Percentiles rank a stretch among this genome's conserved stretches.
These are phyloP conservation scores for Fusarium nurragi DNA, from an alignment of 2,329 filamentous ascomycete species.

Conservation along the genomic window DNA sequence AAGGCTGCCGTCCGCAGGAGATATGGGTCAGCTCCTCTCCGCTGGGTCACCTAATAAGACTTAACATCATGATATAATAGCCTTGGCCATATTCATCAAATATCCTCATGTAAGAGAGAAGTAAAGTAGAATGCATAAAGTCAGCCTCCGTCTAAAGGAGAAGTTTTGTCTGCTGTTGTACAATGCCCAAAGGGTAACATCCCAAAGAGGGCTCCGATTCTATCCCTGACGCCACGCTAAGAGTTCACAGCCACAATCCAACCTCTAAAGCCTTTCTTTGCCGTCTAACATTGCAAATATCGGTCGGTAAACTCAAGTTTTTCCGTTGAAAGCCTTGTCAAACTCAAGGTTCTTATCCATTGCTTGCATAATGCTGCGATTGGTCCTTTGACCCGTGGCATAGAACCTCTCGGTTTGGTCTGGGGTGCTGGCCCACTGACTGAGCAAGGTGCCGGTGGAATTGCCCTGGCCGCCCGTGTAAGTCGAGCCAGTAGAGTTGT, in stretches of 20 bases:
- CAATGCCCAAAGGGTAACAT: slow-evolving; percentile 1
- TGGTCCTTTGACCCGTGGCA: slow-evolving; percentile 21
- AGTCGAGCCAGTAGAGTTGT: slow-evolving; percentile 18
- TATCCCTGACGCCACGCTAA: slow-evolving; percentile 32
- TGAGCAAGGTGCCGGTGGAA: slow-evolving; percentile 11
- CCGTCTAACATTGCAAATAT: neutral
- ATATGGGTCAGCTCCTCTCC: neutral
- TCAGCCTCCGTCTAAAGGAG: neutral
- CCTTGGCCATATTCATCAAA: neutral
- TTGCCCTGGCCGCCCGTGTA: slow-evolving; percentile 25
- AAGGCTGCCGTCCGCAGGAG: neutral
- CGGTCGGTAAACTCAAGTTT: neutral
- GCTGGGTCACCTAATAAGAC: neutral
- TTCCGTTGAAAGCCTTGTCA: slow-evolving; percentile 6
- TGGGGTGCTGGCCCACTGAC: slow-evolving; percentile 14
- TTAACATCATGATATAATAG: neutral
- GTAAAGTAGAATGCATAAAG: neutral
- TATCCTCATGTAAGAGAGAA: too few species aligned
- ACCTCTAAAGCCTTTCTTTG: neutral
- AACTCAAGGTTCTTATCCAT: slow-evolving; percentile 25
- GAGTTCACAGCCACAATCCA: slow-evolving; percentile 11
- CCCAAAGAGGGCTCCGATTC: slow-evolving; percentile 2
- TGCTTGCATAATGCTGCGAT: slow-evolving; percentile 9
- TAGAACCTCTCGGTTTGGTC: slow-evolving; percentile 27
- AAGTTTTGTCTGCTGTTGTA: slow-evolving; percentile 13